A percentile compares a stretch with the other conserved stretches of the same genome.
Conservation (phyloP, 441 rosid species). For the Adansonia gregorii region DNA sequence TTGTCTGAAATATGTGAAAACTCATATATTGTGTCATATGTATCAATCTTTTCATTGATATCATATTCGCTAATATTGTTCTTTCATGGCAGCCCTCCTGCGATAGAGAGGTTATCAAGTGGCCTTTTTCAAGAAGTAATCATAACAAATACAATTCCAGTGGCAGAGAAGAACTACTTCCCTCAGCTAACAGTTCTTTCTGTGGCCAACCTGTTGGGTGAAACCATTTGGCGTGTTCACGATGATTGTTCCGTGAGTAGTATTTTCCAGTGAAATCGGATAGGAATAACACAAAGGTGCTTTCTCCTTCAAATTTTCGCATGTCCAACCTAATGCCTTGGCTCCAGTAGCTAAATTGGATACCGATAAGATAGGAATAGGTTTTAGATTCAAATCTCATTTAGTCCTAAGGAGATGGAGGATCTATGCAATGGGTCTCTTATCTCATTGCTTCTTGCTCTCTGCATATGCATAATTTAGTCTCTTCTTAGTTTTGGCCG, state of each 20-base stretch:
- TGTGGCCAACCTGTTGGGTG: constrained; percentile 71
- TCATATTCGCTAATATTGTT: neutral
- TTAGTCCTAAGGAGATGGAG: neutral
- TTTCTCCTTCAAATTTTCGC: constrained; percentile 8
- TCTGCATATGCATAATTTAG: neutral
- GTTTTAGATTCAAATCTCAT: constrained; percentile 19
- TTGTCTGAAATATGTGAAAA: neutral
- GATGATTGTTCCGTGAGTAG: constrained; percentile 80
- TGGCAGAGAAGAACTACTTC: constrained; percentile 68
- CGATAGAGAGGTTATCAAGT: constrained; percentile 69
- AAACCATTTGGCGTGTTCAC: constrained; percentile 84
- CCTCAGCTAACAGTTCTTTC: constrained; percentile 73
- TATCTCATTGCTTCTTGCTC: neutral
- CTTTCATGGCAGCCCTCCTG: constrained; percentile 57
- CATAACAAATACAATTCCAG: constrained; percentile 72
- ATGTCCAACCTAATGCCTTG: neutral
- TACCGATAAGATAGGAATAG: constrained; percentile 24
- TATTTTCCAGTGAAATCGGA: constrained; percentile 56
- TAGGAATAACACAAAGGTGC: neutral
- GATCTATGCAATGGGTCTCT: neutral
- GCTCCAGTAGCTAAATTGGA: neutral
- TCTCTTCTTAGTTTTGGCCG: neutral
- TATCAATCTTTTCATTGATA: neutral
- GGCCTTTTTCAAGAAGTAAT: constrained; percentile 81
- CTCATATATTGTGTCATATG: neutral